Conservation (phyloP, 352 stramenopile genomes). For the Globisporangium carolinianum region DNA sequence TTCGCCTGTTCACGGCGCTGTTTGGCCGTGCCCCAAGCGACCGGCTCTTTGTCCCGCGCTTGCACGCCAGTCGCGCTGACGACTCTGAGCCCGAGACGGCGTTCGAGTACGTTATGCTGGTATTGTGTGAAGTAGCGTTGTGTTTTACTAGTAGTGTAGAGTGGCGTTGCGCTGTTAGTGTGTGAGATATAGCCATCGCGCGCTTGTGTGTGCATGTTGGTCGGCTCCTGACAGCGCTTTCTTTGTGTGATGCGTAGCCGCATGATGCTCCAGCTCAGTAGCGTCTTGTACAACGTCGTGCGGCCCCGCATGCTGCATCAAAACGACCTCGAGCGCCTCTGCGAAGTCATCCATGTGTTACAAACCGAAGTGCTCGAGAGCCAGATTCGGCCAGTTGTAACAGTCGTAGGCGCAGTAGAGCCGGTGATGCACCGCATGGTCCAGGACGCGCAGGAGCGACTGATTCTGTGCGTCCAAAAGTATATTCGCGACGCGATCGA, state of each 20-base stretch:
- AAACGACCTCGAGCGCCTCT: conserved; percentile 70
- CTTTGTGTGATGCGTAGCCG: conserved; percentile 20
- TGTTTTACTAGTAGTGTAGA: background rate
- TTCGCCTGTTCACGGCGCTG: conserved; percentile 59
- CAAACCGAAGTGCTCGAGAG: conserved; percentile 73
- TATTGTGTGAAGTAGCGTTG: background rate
- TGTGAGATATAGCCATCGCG: too few species aligned
- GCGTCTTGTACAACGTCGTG: conserved; percentile 61
- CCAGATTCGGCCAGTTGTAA: conserved; percentile 44
- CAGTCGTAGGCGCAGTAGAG: conserved; percentile 48
- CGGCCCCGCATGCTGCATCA: conserved; percentile 64
- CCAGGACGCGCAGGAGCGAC: conserved; percentile 72
- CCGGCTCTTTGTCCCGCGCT: conserved; percentile 29
- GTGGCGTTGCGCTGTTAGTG: too few species aligned
- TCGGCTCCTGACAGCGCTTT: too few species aligned
- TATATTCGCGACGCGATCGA: conserved; percentile 83
- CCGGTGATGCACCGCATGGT: conserved; percentile 82
- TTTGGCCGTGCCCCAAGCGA: conserved; percentile 59
- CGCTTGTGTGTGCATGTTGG: too few species aligned
- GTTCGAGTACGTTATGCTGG: conserved; percentile 47
- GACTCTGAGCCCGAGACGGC: conserved; percentile 44
- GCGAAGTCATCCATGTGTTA: conserved; percentile 73
- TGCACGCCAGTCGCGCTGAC: conserved; percentile 23
- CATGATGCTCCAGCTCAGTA: conserved; percentile 73
- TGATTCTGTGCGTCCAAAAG: conserved; percentile 82